These are phyloP conservation scores for Gossypioides kirkii DNA, from an alignment of 345 rosid genomes.

Conservation along the genomic window DNA sequence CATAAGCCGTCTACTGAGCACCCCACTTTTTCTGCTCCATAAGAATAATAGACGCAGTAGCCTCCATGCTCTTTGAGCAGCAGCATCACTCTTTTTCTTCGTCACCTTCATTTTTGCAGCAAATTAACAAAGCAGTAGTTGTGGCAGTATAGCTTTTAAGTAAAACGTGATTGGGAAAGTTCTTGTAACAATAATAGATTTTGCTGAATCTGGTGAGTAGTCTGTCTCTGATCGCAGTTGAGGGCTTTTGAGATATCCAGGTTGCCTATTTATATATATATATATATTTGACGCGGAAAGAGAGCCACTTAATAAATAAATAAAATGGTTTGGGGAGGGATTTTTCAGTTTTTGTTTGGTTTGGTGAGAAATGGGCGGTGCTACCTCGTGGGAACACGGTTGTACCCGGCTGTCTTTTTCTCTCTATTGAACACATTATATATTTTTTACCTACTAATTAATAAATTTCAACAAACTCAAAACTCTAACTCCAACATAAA, in stretches of 20 bases:
- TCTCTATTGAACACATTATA: too few relatives aligned
- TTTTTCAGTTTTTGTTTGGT: too few relatives aligned
- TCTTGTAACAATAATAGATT: neutral
- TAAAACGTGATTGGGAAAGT: neutral
- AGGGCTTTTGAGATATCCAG: neutral
- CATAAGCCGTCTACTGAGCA: conserved; percentile 46
- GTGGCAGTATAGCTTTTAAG: too few relatives aligned
- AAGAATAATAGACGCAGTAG: conserved; percentile 49
- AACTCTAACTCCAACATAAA: too few relatives aligned
- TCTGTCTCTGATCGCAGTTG: neutral
- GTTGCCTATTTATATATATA: neutral
- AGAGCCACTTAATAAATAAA: neutral
- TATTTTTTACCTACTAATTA: too few relatives aligned
- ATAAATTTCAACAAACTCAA: too few relatives aligned
- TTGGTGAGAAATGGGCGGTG: conserved; percentile 17
- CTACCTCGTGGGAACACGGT: conserved; percentile 18
- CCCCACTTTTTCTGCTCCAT: conserved; percentile 72
- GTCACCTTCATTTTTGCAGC: neutral
- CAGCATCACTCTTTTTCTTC: conserved; percentile 25
- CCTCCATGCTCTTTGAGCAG: conserved; percentile 43
- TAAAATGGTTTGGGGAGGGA: neutral
- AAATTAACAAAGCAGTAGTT: neutral
- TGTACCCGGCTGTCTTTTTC: neutral
- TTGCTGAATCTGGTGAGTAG: neutral
- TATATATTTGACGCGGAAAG: neutral